phyloP scores from a whole-genome alignment of 164 flowering plant genomes.

The Aristolochia californica region DNA sequence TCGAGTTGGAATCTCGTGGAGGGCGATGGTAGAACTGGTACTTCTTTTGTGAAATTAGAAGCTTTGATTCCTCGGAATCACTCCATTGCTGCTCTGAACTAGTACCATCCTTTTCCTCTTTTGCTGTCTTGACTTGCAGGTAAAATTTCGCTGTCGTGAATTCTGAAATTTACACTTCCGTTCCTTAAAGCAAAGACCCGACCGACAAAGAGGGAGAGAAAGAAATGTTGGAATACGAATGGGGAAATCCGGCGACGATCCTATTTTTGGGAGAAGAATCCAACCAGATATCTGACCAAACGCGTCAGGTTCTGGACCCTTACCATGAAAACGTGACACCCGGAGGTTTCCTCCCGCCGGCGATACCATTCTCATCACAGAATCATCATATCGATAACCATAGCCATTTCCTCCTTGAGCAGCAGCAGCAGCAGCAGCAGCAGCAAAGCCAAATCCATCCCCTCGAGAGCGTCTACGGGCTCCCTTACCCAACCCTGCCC shows the following conservation, averaged over 20 bases:
- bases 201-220: neutral
- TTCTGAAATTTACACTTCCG: neutral
- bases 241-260: conserved; percentile 47
- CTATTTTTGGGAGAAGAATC: conserved; percentile 31
- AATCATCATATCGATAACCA: neutral
- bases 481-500: neutral
- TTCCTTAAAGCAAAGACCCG: neutral
- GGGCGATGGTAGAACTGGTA: too few relatives aligned
- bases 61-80: too few relatives aligned
- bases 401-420: neutral
- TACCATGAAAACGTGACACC: conserved; percentile 20
- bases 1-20: too few relatives aligned
- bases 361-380: neutral
- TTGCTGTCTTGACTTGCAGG: neutral
- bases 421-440: too few relatives aligned
- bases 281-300: conserved; percentile 23
- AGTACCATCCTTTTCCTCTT: too few relatives aligned
- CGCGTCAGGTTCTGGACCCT: conserved; percentile 33
- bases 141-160: neutral
- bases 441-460: too few relatives aligned
- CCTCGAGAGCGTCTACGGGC: too few relatives aligned
- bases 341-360: conserved; percentile 4
- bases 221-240: conserved; percentile 56
- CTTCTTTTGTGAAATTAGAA: too few relatives aligned
- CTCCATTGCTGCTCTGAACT: too few relatives aligned